Evolutionary conservation across 768 basidiomycete species (phyloP).

Genomic region (Mycena sanguinolenta): DNA sequence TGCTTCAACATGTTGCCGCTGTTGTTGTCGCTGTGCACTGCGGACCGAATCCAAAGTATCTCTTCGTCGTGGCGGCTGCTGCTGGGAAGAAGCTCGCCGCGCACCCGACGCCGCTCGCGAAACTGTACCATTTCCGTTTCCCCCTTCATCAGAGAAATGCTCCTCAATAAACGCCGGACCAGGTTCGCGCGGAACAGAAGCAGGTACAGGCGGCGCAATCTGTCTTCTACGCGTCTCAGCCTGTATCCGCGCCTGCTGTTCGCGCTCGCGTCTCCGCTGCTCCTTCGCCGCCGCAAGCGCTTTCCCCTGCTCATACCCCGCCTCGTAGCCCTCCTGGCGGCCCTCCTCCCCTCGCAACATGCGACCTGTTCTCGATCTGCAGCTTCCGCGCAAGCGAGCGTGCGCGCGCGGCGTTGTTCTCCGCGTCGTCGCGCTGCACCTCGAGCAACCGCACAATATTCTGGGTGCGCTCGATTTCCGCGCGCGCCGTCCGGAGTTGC

Average conservation of each 20-base stretch:
- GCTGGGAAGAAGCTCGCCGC: background rate
- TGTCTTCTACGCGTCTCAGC: constrained; percentile 3
- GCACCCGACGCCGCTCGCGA: constrained; percentile 3
- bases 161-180: constrained; percentile 25
- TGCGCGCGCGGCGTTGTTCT: constrained; percentile 50
- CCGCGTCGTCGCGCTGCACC: constrained; percentile 30
- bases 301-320: constrained; percentile 66
- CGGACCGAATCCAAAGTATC: constrained; percentile 1
- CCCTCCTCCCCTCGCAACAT: constrained; percentile 71
- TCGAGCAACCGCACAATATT: constrained; percentile 15
- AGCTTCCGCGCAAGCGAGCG: constrained; percentile 67
- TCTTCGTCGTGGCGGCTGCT: background rate
- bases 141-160: background rate
- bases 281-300: constrained; percentile 29
- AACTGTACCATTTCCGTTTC: background rate
- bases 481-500: constrained; percentile 25
- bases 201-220: background rate
- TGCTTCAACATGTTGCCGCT: background rate
- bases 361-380: constrained; percentile 64
- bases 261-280: constrained; percentile 5
- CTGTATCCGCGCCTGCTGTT: constrained; percentile 12
- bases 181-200: background rate
- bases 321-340: constrained; percentile 55
- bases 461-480: constrained; percentile 22
- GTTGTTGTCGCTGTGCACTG: background rate